Conservation (phyloP, 495 filamentous ascomycete species). For the Acidiella bohemica region DNA sequence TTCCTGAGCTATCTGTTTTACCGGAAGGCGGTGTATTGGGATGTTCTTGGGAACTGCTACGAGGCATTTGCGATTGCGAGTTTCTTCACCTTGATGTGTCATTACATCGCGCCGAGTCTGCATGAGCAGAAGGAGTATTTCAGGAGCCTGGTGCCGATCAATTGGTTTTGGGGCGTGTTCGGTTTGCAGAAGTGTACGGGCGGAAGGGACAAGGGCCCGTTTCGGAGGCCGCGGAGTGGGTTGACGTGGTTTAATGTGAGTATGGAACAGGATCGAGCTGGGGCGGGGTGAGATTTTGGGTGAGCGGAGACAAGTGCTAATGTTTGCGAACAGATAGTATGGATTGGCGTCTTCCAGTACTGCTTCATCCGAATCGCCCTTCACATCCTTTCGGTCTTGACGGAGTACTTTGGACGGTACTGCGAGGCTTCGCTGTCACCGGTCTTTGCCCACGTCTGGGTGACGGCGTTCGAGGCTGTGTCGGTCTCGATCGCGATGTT, state of each 20-base stretch:
- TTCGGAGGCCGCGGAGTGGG: slow-evolving; percentile 65
- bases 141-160: slow-evolving; percentile 48
- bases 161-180: slow-evolving; percentile 64
- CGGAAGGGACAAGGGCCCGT: slow-evolving; percentile 45
- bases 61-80: slow-evolving; percentile 84
- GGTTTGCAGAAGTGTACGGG: slow-evolving; percentile 58
- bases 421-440: slow-evolving; percentile 68
- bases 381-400: slow-evolving; percentile 64
- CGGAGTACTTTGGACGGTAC: slow-evolving; percentile 54
- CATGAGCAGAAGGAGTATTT: slow-evolving; percentile 86
- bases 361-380: slow-evolving; percentile 76
- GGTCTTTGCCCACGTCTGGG: slow-evolving; percentile 72
- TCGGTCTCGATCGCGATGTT: slow-evolving; percentile 85
- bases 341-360: slow-evolving; percentile 80
- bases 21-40: slow-evolving; percentile 67
- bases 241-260: slow-evolving; percentile 78
- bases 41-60: slow-evolving; percentile 73
- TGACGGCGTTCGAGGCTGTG: slow-evolving; percentile 52
- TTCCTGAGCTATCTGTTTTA: slow-evolving; percentile 70
- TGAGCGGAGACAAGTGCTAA: too few species aligned
- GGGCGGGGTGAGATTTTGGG: too few species aligned
- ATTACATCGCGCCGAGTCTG: slow-evolving; percentile 66
- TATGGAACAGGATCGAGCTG: neutral
- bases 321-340: slow-evolving; percentile 61
- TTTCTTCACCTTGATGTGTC: slow-evolving; percentile 81